Conservation (phyloP, 768 basidiomycete species). For the Russula abietina region DNA sequence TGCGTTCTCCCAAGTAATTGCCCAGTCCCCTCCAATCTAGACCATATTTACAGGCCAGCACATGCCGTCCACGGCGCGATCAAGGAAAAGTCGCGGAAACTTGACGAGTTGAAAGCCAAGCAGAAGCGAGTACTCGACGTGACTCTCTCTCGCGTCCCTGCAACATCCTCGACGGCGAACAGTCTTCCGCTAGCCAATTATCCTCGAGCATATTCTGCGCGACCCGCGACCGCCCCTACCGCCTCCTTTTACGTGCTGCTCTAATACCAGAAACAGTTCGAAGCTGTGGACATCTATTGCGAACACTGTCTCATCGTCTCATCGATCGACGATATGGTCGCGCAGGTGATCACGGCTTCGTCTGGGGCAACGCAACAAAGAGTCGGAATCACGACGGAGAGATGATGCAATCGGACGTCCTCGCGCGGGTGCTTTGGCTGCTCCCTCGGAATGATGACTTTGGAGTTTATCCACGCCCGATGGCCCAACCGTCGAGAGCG, state of each 20-base stretch:
- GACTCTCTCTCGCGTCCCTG: slow-evolving; percentile 29
- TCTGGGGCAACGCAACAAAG: slow-evolving; percentile 68
- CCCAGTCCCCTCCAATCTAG: no score
- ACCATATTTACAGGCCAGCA: no score
- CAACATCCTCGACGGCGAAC: slow-evolving; percentile 97
- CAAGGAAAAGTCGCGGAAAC: no score
- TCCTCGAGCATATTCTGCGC: slow-evolving; percentile 84
- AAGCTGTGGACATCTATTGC: slow-evolving; percentile 71
- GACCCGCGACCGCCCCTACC: slow-evolving; percentile 41
- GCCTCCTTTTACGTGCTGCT: not conserved
- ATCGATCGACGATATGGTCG: slow-evolving; percentile 99
- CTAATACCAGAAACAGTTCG: slow-evolving; percentile 61
- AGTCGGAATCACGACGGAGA: slow-evolving; percentile 49
- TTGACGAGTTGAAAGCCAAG: no score
- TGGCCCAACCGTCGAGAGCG: slow-evolving; percentile 86
- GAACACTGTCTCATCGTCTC: slow-evolving; percentile 98
- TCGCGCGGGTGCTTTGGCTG: slow-evolving; percentile 98
- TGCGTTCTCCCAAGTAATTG: no score
- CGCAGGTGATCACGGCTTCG: slow-evolving; percentile 87
- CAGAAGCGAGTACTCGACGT: no score
- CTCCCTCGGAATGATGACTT: slow-evolving; percentile 96
- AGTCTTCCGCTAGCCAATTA: slow-evolving; percentile 98
- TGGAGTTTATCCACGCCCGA: slow-evolving; percentile 91
- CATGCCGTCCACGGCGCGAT: no score
- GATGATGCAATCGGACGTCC: slow-evolving; percentile 81